phyloP scores from a whole-genome alignment of 441 rosid genomes.

The Rhodomyrtus psidioides region DNA sequence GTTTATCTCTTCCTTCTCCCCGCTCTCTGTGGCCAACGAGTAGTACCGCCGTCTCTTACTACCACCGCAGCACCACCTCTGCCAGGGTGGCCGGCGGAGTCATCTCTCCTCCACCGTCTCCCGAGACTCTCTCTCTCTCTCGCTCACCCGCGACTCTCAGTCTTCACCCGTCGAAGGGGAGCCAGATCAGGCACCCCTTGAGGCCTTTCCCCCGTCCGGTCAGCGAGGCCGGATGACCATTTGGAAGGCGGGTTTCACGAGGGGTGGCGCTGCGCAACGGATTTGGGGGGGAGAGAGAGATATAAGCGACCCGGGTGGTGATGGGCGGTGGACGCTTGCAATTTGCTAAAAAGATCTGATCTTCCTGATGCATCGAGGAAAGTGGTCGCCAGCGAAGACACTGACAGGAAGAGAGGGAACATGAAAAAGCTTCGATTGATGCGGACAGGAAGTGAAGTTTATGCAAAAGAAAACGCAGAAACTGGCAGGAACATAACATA shows the following conservation, averaged over 20 bases:
- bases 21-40: not conserved
- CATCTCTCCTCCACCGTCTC: not conserved
- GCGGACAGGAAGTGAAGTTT: not conserved
- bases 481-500: not conserved
- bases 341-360: not conserved
- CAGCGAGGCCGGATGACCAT: not conserved
- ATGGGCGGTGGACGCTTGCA: not conserved
- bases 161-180: not conserved
- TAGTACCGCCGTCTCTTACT: not conserved
- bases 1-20: not conserved
- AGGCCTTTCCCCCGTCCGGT: not conserved
- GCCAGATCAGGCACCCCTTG: not conserved
- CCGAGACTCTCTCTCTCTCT: too few species aligned
- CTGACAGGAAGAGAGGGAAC: not conserved
- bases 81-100: not conserved
- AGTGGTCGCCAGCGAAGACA: not conserved
- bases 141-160: too few species aligned
- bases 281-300: not conserved
- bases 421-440: not conserved
- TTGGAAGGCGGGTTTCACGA: not conserved
- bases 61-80: not conserved
- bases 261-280: not conserved
- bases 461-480: not conserved
- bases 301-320: not conserved
- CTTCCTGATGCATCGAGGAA: not conserved